Evolutionary conservation across 2,329 filamentous ascomycete genomes (phyloP), one percentile per base, ranked within the genome.

Genomic region (Stachybotrys echinatus): DNA sequence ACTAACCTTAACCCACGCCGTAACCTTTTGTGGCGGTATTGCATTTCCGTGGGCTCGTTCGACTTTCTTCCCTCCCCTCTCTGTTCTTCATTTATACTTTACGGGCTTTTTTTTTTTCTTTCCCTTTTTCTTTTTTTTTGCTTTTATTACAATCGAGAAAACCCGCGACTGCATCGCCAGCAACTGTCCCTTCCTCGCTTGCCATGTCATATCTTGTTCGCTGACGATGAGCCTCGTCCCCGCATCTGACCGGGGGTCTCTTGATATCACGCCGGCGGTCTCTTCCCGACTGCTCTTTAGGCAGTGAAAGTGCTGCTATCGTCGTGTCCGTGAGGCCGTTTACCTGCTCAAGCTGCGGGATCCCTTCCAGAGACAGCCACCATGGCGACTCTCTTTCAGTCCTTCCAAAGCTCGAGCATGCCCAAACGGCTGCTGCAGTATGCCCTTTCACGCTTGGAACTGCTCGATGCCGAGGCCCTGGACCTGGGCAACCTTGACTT

Each of bases 371-470:
- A 49, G 43, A 39, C 55, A 53, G 47, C 53, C 65, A 67, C 53
- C 67, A 91, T 92, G 88, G 83, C 85, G 48, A 84, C 80, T 65
- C 84, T 89, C 65, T 80, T 94, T 62, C 85, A 76, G 68, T 77
- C 76, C 51, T 82, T 84, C 61, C 71, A 75, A 61, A 76, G 71
- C 66, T 82, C 90, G 55, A 88, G 83, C 58, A 89, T 95, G 76
- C 89, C 92, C 72, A 95, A 94, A 79, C 85, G 87, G 67, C 79
- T 97, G 61, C 80, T 97, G 56, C 86, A 89, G 58, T 96, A 94
- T 74, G 89, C 86, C 46, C 75, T 99, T 40, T 87, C 87, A 21
- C 84, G 86, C 51, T 77, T 96, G 52, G 91, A 95, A 59, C 77
- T 96, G 49, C 81, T 99, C 52, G 94, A 97, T 62, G 88, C 89